These are phyloP conservation scores for Gymnopilus junonius DNA, from an alignment of 768 basidiomycete genomes.

Conservation along the genomic window DNA sequence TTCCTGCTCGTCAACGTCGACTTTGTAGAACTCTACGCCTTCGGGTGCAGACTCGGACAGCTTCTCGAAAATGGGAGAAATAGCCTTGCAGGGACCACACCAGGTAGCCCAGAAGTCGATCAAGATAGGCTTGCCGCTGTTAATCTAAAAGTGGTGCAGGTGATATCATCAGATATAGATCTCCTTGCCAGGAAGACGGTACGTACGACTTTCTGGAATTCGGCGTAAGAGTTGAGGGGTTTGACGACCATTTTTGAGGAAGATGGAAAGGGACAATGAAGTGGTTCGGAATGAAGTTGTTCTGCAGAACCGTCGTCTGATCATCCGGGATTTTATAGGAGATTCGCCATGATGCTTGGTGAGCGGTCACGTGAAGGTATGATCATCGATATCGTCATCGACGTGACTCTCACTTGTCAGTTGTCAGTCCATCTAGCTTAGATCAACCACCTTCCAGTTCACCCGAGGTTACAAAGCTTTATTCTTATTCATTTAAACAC, in stretches of 20 bases:
- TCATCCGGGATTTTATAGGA: slow-evolving; percentile 16
- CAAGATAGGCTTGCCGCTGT: slow-evolving; percentile 48
- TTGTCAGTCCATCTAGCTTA: not conserved
- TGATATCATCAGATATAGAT: not conserved
- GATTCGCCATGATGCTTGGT: slow-evolving; percentile 17
- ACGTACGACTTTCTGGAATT: slow-evolving; percentile 53
- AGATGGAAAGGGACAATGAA: not conserved
- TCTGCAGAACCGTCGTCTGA: not conserved
- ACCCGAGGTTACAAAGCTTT: not conserved
- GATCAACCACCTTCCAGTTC: not conserved
- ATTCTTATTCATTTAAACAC: not conserved
- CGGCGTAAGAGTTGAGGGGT: slow-evolving; percentile 33
- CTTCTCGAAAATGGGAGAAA: slow-evolving; percentile 68
- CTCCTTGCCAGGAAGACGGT: not conserved
- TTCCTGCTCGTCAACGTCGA: slow-evolving; percentile 66
- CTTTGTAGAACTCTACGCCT: slow-evolving; percentile 67
- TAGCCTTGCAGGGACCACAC: slow-evolving; percentile 73
- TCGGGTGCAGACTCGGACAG: slow-evolving; percentile 40
- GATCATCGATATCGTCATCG: slow-evolving; percentile 10
- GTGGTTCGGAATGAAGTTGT: slow-evolving; percentile 2
- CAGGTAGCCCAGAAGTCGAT: slow-evolving; percentile 82
- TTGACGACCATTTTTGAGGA: slow-evolving; percentile 42
- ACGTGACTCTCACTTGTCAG: not conserved
- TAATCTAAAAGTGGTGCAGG: slow-evolving; percentile 39
- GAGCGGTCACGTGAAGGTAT: slow-evolving; percentile 19